These are phyloP conservation scores for Leptographium lundbergii DNA, from an alignment of 2,329 filamentous ascomycete genomes.

Conservation along the genomic window DNA sequence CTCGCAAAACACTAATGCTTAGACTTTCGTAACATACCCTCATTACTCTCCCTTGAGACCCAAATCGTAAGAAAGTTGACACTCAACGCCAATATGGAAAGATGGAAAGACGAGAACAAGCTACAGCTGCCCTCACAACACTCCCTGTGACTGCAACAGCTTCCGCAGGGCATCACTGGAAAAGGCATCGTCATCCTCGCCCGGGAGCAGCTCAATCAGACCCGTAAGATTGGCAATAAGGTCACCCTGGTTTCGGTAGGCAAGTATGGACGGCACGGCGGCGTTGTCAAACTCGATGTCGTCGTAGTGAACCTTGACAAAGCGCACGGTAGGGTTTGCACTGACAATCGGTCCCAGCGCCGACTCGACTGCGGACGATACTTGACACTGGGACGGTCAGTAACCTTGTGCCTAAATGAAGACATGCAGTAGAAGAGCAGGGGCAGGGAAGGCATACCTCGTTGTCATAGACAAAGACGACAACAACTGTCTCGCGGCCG, in stretches of 20 bases:
- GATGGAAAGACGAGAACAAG: background rate
- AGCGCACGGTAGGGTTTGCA: slow-evolving; percentile 59
- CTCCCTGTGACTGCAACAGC: slow-evolving; percentile 38
- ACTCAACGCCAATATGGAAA: background rate
- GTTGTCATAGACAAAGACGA: slow-evolving; percentile 87
- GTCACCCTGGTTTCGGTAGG: slow-evolving; percentile 77
- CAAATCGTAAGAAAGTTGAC: background rate
- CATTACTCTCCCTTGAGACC: background rate
- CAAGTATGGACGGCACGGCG: slow-evolving; percentile 75
- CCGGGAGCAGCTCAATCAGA: slow-evolving; percentile 73
- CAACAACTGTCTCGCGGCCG: slow-evolving; percentile 64
- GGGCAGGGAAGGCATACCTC: slow-evolving; percentile 44
- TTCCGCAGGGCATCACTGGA: slow-evolving; percentile 38
- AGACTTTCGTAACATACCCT: background rate
- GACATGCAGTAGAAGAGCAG: background rate
- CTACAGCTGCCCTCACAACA: slow-evolving; percentile 28
- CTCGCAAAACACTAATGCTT: background rate
- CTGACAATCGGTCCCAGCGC: slow-evolving; percentile 65
- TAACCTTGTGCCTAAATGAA: background rate
- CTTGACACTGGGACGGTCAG: slow-evolving; percentile 48
- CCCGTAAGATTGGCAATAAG: slow-evolving; percentile 84
- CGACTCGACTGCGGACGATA: slow-evolving; percentile 66
- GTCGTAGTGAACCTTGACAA: slow-evolving; percentile 81
- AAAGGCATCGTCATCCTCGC: slow-evolving; percentile 49
- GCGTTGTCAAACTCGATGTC: slow-evolving; percentile 92